Evolutionary conservation across 2,329 filamentous ascomycete species (phyloP).

Genomic region (Colletotrichum scovillei): DNA sequence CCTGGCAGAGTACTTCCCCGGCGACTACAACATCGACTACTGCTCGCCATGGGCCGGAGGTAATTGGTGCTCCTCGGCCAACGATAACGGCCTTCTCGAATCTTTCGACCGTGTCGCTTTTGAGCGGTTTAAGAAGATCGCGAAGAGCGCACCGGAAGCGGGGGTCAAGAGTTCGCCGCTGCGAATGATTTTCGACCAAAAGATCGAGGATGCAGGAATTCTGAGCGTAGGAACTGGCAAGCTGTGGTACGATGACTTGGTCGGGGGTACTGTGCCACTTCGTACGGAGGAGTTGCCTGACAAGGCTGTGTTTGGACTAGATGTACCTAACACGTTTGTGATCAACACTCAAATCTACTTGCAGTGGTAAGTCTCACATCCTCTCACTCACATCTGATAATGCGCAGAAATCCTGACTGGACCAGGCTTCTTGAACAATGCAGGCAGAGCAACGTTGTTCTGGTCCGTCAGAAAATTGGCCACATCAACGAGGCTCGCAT

Average conservation of each 20-base stretch:
- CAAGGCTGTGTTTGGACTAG: conserved; percentile 47
- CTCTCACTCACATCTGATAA: no score
- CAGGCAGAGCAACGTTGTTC: conserved; percentile 75
- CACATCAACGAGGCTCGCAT: conserved; percentile 77
- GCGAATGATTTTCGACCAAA: conserved; percentile 39
- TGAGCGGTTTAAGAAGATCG: conserved; percentile 33
- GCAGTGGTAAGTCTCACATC: conserved; percentile 63
- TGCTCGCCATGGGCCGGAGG: conserved; percentile 90
- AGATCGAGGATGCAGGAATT: conserved; percentile 41
- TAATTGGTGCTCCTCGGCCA: conserved; percentile 75
- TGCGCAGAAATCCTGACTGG: neutral
- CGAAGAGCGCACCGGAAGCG: conserved; percentile 26
- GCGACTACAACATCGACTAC: conserved; percentile 92
- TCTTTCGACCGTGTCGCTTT: conserved; percentile 38
- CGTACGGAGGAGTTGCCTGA: conserved; percentile 44
- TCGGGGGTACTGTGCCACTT: conserved; percentile 48
- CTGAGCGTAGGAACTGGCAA: conserved; percentile 48
- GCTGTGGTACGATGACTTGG: conserved; percentile 54
- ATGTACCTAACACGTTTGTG: conserved; percentile 49
- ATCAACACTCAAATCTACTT: conserved; percentile 88
- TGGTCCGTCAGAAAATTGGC: conserved; percentile 71
- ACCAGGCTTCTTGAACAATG: conserved; percentile 77
- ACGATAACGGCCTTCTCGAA: conserved; percentile 45
- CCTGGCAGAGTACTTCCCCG: conserved; percentile 90
- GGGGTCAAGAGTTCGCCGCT: conserved; percentile 33